These are phyloP conservation scores for Backusella macrospora DNA, from an alignment of 192 early-diverging fungal species.

Conservation along the genomic window DNA sequence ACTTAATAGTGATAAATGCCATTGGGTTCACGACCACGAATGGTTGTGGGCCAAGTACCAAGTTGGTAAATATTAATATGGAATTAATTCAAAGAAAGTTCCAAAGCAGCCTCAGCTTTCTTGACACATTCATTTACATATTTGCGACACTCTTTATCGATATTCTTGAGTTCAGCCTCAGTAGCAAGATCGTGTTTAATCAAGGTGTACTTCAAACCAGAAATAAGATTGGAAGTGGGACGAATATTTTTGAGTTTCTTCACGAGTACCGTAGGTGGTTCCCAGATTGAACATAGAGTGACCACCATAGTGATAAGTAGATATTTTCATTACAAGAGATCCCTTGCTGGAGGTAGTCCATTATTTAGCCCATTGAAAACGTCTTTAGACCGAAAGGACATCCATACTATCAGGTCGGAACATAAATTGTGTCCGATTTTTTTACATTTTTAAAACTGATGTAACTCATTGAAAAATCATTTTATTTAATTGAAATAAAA, in stretches of 20 bases:
- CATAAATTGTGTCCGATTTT: too few relatives aligned
- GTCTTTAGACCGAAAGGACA: slow-evolving; percentile 87
- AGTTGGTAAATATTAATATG: slow-evolving; percentile 84
- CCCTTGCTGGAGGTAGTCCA: slow-evolving; percentile 84
- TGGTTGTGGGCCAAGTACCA: slow-evolving; percentile 68
- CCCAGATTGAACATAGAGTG: slow-evolving; percentile 99
- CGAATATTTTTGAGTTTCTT: slow-evolving; percentile 99
- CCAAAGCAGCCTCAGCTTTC: slow-evolving; percentile 77
- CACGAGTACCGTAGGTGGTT: slow-evolving; percentile 98
- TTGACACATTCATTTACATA: slow-evolving; percentile 85
- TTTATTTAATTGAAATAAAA: too few relatives aligned
- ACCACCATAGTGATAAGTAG: slow-evolving; percentile 98
- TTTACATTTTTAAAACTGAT: too few relatives aligned
- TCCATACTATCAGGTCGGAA: slow-evolving; percentile 99
- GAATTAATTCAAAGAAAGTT: slow-evolving; percentile 72
- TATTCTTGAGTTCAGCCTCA: slow-evolving; percentile 90
- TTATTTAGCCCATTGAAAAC: slow-evolving; percentile 83
- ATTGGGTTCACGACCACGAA: slow-evolving; percentile 85
- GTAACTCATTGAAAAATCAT: too few relatives aligned
- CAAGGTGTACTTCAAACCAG: slow-evolving; percentile 84
- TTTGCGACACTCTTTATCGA: slow-evolving; percentile 90
- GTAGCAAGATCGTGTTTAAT: slow-evolving; percentile 68
- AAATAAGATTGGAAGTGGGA: slow-evolving; percentile 91
- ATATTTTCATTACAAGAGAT: slow-evolving; percentile 92
- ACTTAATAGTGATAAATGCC: slow-evolving; percentile 67